Base-by-base conservation (phyloP, 163 green algal species). In the Trebouxiophyceae sp. region DNA sequence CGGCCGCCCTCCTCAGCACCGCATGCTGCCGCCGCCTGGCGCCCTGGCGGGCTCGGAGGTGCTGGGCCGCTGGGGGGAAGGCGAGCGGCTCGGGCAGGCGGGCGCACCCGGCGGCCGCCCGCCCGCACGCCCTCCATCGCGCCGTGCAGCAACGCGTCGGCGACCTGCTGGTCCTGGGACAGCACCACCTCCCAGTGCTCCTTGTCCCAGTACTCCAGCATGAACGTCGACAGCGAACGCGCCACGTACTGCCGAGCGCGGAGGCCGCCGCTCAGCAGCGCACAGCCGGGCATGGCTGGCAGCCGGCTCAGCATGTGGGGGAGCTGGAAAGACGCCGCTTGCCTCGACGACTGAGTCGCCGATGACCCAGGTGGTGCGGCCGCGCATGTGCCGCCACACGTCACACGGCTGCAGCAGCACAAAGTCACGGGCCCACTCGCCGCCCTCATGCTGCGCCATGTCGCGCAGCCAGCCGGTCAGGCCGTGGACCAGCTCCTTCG, bases 121-220 rank as follows among this genome's bases (percentile, higher is more conserved):
- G 8, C 39, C 39, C 39, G 8, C 39, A 16, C 39, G 12, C 39
- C 39, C 39, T 50, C 39, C 39, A n/a, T 50, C 16, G 39, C 39
- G 8, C 39, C 39, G 39, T 50, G 39, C 39, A n/a, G 12, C 39
- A 50, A 50, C 12, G 12, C 39, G 39, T 8, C 39, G 12, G 16
- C 12, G 12, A 50, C 39, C 12, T 16, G 39, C 39, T n/a, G 8
- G 39, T 50, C 16, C 12, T 50, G 12, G 39, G 39, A n/a, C 39
- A 50, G 39, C 39, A 16, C 16, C 39, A 50, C 39, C 12, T 50
- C 16, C 39, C 39, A 50, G 39, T 50, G 8, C 39, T 50, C 39
- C 39, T 50, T 50, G 39, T 50, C 39, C 39, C 39, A 50, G 39
- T 50, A 50, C 39, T 50, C 39, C 39, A 50, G 39, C 39, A 50